Evolutionary conservation across 1,284 basidiomycete genomes (phyloP), one percentile per base, ranked within the genome.

Genomic region (Ceratobasidium sp.): DNA sequence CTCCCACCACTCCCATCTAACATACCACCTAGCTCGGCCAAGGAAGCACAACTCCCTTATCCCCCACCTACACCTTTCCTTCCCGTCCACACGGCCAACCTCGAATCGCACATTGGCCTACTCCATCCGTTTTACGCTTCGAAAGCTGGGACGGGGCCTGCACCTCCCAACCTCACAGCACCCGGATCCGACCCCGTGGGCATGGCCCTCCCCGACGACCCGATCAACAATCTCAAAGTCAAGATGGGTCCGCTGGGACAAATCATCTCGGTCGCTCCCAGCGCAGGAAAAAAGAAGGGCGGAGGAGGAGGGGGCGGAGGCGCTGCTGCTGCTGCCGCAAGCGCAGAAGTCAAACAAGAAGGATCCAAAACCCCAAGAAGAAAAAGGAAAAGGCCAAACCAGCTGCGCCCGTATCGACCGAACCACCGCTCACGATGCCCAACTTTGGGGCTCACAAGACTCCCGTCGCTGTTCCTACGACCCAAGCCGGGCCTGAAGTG

Each of bases 41-140:
- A 85, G 0, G 90, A 93, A 75, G 94, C 91, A 13, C 88, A 91
- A 0, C 88, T 89, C 1, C 95, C 95, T 3, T 97, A 90, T 76
- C 89, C 92, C 0, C 90, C 89, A 0, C 96, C 96, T 0, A 89
- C 91, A 0, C 84, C 91, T 0, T 91, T 95, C 74, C 77, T 93
- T 2, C 86, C 87, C 0, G 82, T 98, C 73, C 85, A 85, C 1
- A 80, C 85, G 0, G 80, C 80, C 49, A 86, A 85, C 54, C 82
- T 92, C 74, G 86, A 91, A 20, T 80, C 86, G 17, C 92, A 96
- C 75, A 93, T 97, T 73, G 95, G 93, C 0, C 80, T 98, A 31
- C 85, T 98, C 73, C 90, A 86, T 71, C 78, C 85, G 0, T 97
- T 90, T 80, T 96, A 91, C 75, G 58, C 45, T n/a, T 83, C 87